Conservation (phyloP, 495 filamentous ascomycete species). For the Aspergillus steynii region DNA sequence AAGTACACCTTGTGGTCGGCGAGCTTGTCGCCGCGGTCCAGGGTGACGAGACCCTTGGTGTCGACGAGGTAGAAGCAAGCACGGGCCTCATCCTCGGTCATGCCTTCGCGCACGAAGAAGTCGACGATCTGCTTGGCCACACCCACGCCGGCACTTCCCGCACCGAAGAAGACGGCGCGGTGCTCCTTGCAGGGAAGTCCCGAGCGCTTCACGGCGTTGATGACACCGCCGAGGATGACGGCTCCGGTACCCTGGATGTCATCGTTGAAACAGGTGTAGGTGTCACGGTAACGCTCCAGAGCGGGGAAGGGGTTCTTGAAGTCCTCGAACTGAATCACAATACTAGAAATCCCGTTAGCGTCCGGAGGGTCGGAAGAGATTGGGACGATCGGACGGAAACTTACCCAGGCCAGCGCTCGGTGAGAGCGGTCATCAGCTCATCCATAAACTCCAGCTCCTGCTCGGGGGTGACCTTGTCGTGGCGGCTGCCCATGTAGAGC, state of each 20-base stretch:
- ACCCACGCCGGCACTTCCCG: slow-evolving; percentile 92
- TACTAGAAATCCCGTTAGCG: slow-evolving; percentile 49
- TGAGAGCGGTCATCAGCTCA: slow-evolving; percentile 91
- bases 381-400: slow-evolving; percentile 26
- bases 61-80: slow-evolving; percentile 97
- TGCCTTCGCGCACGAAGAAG: slow-evolving; percentile 89
- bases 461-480: slow-evolving; percentile 74
- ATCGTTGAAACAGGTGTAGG: slow-evolving; percentile 96
- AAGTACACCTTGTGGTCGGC: slow-evolving; percentile 99
- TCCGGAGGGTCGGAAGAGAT: slow-evolving; percentile 17
- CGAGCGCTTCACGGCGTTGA: slow-evolving; percentile 89
- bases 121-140: slow-evolving; percentile 96
- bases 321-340: slow-evolving; percentile 97
- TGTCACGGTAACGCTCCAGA: slow-evolving; percentile 81
- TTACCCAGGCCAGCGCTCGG: slow-evolving; percentile 80
- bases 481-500: slow-evolving; percentile 86
- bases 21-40: slow-evolving; percentile 89
- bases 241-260: slow-evolving; percentile 98
- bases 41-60: slow-evolving; percentile 91
- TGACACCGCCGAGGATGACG: slow-evolving; percentile 91
- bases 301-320: slow-evolving; percentile 98
- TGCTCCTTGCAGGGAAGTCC: slow-evolving; percentile 86
- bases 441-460: slow-evolving; percentile 94
- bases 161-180: slow-evolving; percentile 92
- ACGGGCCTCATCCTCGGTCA: slow-evolving; percentile 87